Percentiles rank a stretch among this genome's conserved stretches.
These are phyloP conservation scores for Geopyxis carbonaria DNA, from an alignment of 495 filamentous ascomycete genomes.

Conservation along the genomic window DNA sequence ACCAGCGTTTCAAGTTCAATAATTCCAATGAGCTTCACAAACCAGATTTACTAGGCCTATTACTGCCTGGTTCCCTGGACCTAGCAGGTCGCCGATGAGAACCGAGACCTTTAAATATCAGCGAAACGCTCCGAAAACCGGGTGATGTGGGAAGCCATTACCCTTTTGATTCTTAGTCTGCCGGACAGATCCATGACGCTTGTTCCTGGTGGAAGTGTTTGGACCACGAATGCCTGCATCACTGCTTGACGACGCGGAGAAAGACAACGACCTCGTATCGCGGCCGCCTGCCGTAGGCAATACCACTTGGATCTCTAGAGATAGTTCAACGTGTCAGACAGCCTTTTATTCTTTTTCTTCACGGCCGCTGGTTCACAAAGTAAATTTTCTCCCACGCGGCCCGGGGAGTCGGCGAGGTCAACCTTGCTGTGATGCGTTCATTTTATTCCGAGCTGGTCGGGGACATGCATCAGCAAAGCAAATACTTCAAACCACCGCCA, in stretches of 20 bases:
- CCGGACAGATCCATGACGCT: background rate
- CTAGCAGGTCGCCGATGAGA: constrained; percentile 4
- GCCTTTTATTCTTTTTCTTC: too few species aligned
- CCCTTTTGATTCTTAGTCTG: background rate
- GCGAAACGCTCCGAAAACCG: background rate
- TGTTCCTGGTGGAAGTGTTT: background rate
- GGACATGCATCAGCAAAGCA: background rate
- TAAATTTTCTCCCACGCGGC: too few species aligned
- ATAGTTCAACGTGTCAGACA: background rate
- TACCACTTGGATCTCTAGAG: background rate
- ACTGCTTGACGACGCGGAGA: background rate
- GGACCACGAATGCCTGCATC: background rate
- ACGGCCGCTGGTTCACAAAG: too few species aligned
- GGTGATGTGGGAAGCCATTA: background rate
- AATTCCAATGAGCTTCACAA: background rate
- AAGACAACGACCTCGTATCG: too few species aligned
- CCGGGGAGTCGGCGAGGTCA: background rate
- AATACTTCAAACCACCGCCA: background rate
- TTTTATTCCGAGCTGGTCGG: too few species aligned
- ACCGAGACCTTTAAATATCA: constrained; percentile 1
- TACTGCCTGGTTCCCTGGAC: background rate
- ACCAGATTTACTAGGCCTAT: background rate
- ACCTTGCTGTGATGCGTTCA: background rate
- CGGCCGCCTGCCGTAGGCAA: background rate
- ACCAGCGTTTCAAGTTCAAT: background rate